Percentiles rank a stretch among this genome's conserved stretches.
These are phyloP conservation scores for Chlamydomonas sphaeroides DNA, from an alignment of 139 green algal genomes.

Conservation along the genomic window DNA sequence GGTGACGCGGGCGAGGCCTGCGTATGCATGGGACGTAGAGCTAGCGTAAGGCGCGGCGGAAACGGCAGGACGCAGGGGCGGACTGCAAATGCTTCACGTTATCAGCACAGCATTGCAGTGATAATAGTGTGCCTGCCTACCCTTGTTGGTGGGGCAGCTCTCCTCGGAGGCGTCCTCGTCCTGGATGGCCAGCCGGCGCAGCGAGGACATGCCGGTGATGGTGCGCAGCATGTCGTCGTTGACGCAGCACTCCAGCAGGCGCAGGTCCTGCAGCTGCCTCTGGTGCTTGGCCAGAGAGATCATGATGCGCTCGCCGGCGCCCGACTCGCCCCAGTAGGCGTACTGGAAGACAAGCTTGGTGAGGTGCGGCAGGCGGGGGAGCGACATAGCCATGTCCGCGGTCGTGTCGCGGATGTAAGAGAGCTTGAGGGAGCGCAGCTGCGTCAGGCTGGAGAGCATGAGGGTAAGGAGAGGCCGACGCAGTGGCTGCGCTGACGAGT, in stretches of 20 bases:
- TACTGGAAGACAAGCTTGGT: conserved; percentile 11
- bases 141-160: conserved; percentile 36
- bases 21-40: too few relatives aligned
- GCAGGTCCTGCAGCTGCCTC: conserved; percentile 28
- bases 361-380: conserved; percentile 11
- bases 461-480: conserved; percentile 21
- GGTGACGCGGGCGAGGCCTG: conserved; percentile 20
- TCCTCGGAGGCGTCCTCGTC: conserved; percentile 42
- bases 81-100: too few relatives aligned
- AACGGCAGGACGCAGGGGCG: too few relatives aligned
- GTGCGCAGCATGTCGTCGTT: conserved; percentile 38
- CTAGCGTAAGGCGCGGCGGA: too few relatives aligned
- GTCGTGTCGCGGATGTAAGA: conserved; percentile 42
- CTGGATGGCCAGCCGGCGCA: conserved; percentile 22
- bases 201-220: conserved; percentile 4
- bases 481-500: conserved; percentile 30
- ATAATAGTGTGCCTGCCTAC: too few relatives aligned
- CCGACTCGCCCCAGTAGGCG: conserved; percentile 37
- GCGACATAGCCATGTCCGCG: conserved; percentile 5
- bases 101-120: too few relatives aligned
- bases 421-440: conserved; percentile 7
- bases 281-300: conserved; percentile 9
- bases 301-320: conserved; percentile 19
- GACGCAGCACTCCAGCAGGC: conserved; percentile 29
- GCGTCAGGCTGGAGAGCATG: background rate